Conservation (phyloP, 306 rosid species). For the Mimosa pudica region DNA sequence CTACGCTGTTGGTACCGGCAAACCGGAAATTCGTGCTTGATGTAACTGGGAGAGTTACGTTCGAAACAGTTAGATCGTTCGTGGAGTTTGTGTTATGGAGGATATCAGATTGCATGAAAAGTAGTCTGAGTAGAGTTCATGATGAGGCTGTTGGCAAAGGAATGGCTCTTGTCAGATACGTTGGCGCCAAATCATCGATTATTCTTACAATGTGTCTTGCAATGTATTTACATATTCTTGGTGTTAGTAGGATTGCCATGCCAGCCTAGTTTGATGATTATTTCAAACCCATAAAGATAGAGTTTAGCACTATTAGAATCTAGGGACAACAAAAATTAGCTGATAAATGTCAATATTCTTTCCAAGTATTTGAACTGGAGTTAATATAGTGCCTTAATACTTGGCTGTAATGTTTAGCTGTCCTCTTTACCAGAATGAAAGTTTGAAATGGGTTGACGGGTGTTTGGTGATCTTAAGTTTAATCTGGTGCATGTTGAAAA, state of each 20-base stretch:
- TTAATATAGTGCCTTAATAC: constrained; percentile 21
- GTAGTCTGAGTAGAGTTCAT: constrained; percentile 54
- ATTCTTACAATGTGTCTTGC: constrained; percentile 82
- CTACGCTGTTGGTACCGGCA: constrained; percentile 76
- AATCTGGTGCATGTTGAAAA: background rate
- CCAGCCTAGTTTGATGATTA: constrained; percentile 55
- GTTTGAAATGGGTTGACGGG: background rate
- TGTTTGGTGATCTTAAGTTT: constrained; percentile 16
- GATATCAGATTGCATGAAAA: constrained; percentile 63
- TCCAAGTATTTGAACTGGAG: constrained; percentile 18
- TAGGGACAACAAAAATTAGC: constrained; percentile 23
- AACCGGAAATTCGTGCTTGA: constrained; percentile 77
- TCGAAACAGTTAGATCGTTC: constrained; percentile 70
- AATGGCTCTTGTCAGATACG: constrained; percentile 64
- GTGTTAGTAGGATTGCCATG: constrained; percentile 62
- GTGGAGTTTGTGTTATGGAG: constrained; percentile 64
- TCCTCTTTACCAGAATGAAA: background rate
- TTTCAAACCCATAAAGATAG: background rate
- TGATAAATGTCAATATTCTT: constrained; percentile 22
- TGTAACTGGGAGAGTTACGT: constrained; percentile 82
- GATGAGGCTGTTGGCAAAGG: constrained; percentile 72
- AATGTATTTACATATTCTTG: constrained; percentile 69
- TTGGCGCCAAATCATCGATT: constrained; percentile 76
- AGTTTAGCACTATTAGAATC: constrained; percentile 27
- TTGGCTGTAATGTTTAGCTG: constrained; percentile 9